phyloP scores from a whole-genome alignment of 148 eudicot species.

The Fagopyrum tataricum region DNA sequence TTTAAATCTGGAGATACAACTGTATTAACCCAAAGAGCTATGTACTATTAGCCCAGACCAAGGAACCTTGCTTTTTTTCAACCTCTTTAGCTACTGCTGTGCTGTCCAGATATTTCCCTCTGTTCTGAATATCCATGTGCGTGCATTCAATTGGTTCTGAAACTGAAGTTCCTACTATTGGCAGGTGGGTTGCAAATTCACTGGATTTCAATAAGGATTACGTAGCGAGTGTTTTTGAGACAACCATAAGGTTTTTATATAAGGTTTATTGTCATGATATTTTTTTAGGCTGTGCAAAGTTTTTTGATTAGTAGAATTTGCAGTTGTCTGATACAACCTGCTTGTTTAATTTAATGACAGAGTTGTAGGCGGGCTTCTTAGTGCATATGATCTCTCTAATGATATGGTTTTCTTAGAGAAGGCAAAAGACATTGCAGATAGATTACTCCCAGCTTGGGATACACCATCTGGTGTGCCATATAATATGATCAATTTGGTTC shows the following conservation, averaged over 20 bases:
- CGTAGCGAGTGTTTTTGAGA: constrained; percentile 97
- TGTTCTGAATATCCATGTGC: constrained; percentile 3
- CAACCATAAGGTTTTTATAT: constrained; percentile 98
- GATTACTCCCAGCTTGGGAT: constrained; percentile 97
- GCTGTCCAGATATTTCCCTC: background rate
- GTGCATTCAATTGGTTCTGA: constrained; percentile 15
- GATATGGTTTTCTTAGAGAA: constrained; percentile 90
- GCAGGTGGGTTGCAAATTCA: constrained; percentile 87
- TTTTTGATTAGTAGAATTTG: constrained; percentile 11
- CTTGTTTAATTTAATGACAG: constrained; percentile 32
- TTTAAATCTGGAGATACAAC: constrained; percentile 2
- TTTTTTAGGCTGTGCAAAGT: background rate
- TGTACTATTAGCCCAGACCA: background rate
- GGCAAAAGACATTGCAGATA: constrained; percentile 93
- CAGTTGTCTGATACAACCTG: constrained; percentile 1
- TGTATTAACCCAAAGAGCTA: background rate
- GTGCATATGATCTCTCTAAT: constrained; percentile 90
- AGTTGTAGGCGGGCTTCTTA: constrained; percentile 98
- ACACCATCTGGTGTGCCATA: constrained; percentile 84
- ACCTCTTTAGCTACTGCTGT: background rate
- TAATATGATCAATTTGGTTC: constrained; percentile 77
- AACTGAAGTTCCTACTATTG: constrained; percentile 20
- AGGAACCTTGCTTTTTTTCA: background rate
- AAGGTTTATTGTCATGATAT: constrained; percentile 49
- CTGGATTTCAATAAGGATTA: constrained; percentile 93